Percentiles rank a stretch among this genome's conserved stretches.
Evolutionary conservation across 2,329 filamentous ascomycete species (phyloP).

Genomic region (Fusarium sp.): DNA sequence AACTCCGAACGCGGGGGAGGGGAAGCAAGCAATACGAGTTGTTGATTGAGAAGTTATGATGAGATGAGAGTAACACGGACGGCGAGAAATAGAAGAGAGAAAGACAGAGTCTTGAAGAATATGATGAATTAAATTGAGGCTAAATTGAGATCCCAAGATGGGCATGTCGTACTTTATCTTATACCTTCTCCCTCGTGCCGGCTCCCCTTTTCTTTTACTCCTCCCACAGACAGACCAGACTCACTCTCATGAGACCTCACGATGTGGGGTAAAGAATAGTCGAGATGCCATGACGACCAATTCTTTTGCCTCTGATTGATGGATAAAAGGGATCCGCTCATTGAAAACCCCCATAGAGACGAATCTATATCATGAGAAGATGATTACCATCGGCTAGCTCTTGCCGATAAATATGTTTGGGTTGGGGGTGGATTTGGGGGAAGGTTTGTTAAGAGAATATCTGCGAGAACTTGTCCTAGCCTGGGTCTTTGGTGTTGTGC

Average conservation of each 20-base stretch:
- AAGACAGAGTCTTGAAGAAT: not conserved
- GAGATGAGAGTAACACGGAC: conserved; percentile 4
- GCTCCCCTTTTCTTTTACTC: not conserved
- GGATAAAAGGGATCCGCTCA: conserved; percentile 41
- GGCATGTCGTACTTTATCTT: conserved; percentile 44
- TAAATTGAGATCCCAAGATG: conserved; percentile 7
- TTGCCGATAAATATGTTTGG: conserved; percentile 26
- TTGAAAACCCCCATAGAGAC: conserved; percentile 32
- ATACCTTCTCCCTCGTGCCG: conserved; percentile 23
- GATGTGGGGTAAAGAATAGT: conserved; percentile 42
- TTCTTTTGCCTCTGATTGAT: conserved; percentile 38
- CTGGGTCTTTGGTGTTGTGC: fast-evolving
- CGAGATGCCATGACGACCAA: conserved; percentile 37
- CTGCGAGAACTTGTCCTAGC: not conserved
- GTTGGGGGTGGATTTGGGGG: conserved; percentile 41
- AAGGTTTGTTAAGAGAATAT: conserved; percentile 8
- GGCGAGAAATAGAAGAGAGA: not conserved
- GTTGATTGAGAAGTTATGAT: conserved; percentile 17
- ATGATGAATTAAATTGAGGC: conserved; percentile 30
- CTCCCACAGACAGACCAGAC: not conserved
- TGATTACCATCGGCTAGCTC: conserved; percentile 22
- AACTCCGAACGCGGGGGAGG: conserved; percentile 43
- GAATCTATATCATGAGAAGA: conserved; percentile 39
- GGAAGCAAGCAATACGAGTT: conserved; percentile 17
- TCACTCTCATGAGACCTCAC: conserved; percentile 39